Evolutionary conservation across 1,284 basidiomycete genomes (phyloP).

Genomic region (Marasmius fiardii): DNA sequence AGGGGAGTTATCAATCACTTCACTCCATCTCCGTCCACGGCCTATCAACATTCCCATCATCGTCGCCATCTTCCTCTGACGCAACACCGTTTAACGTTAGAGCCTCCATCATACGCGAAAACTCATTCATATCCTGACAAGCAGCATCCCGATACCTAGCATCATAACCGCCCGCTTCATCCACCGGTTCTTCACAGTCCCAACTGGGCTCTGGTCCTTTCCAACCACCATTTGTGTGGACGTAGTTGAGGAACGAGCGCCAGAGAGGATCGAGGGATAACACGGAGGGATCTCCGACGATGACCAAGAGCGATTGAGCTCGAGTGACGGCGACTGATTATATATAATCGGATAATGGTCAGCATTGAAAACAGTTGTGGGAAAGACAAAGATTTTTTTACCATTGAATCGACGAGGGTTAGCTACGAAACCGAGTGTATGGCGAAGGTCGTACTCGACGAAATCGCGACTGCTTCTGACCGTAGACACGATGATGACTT

Average conservation of each 20-base stretch:
- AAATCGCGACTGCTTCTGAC: conserved; percentile 58
- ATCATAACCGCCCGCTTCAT: conserved; percentile 7
- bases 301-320: conserved; percentile 51
- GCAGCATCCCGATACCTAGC: too few species aligned
- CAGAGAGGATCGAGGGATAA: conserved; percentile 57
- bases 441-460: conserved; percentile 52
- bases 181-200: conserved; percentile 34
- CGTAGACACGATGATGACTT: conserved; percentile 63
- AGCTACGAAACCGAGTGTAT: conserved; percentile 63
- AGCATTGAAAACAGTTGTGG: not conserved
- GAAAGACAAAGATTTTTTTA: conserved; percentile 23
- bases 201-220: conserved; percentile 42
- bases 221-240: conserved; percentile 48
- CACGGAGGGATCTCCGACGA: conserved; percentile 52
- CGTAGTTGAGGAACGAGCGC: conserved; percentile 51
- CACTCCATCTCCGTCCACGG: not conserved
- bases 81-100: not conserved
- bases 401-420: conserved; percentile 63
- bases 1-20: too few species aligned
- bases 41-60: not conserved
- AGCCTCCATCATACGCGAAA: not conserved
- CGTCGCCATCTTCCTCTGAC: not conserved
- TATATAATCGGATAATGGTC: not conserved
- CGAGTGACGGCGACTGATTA: conserved; percentile 52
- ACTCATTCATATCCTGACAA: not conserved